Base-by-base conservation (phyloP, 2,329 filamentous ascomycete species). In the Epichloe sylvatica region DNA sequence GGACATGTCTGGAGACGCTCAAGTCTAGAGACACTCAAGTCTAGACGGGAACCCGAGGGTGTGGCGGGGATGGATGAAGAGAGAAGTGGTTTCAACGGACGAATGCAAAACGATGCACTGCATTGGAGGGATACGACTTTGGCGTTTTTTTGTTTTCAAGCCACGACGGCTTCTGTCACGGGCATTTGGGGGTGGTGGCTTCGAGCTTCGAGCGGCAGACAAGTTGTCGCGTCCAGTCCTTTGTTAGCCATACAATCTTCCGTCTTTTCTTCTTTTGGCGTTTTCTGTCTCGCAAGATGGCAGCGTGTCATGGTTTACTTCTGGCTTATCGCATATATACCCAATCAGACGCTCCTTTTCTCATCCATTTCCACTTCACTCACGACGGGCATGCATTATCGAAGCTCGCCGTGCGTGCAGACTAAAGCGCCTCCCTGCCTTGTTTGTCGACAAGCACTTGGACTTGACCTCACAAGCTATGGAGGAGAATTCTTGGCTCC, bases 331-430 rank as follows among this genome's bases (percentile, higher is more conserved):
- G 38, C 43, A 42, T 34, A 52, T 36, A 51, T 52, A 52, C 50
- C 50, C 50, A 47, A 49, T 45, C 37, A 46, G 39, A 52, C 47
- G 34, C 39, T 49, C 44, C 43, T 49, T 52, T 13, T 13, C 15
- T 11, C 17, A 4, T 4, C 30, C 13, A 15, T 13, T 25, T 3
- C 38, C 19, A 15, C 30, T 21, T 6, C 17, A 7, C 11, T 12
- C n/a, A 13, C 4, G 17, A 33, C 15, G 5, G 36, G 9, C 36
- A 38, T 25, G 25, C 25, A 25, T 25, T 25, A 8, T 25, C 6
- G 23, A 3, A 25, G 25, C 25, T 25, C 25, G 25, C 2, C 25
- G 25, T 25, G 25, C 25, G 25, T 25, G 25, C 25, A 25, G 7
- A 25, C 25, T 25, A 2, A 8, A 25, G 25, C 25, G 8, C 25